Evolutionary conservation across 805 yeast species (phyloP).

Genomic region (Wickerhamomyces silvicola): DNA sequence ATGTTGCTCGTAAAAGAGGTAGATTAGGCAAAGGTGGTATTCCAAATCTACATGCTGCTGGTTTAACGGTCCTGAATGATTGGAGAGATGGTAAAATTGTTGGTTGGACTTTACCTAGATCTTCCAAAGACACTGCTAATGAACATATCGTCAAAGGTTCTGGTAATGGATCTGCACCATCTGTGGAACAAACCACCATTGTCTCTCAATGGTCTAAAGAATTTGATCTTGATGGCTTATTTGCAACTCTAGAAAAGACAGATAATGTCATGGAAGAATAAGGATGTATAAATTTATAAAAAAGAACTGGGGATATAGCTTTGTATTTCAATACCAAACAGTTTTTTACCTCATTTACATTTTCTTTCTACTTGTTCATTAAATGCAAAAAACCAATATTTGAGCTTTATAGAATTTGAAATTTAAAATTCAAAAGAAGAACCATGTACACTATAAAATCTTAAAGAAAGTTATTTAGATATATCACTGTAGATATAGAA

Average conservation of each 20-base stretch:
- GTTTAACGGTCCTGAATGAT: slow-evolving; percentile 74
- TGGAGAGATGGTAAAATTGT: slow-evolving; percentile 95
- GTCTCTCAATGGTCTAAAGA: slow-evolving; percentile 92
- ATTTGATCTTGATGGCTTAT: slow-evolving; percentile 82
- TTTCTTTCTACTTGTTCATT: no score
- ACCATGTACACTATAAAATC: no score
- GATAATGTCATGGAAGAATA: slow-evolving; percentile 17
- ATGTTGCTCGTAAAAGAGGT: slow-evolving; percentile 88
- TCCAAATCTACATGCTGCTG: slow-evolving; percentile 85
- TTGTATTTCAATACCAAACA: no score
- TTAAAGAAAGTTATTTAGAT: no score
- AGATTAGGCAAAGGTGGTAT: slow-evolving; percentile 89
- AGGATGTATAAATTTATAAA: no score
- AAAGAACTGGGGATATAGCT: no score
- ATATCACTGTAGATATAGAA: no score
- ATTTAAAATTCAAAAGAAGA: no score
- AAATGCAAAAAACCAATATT: no score
- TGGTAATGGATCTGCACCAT: slow-evolving; percentile 28
- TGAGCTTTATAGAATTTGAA: no score
- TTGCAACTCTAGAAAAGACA: slow-evolving; percentile 36
- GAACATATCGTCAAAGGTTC: slow-evolving; percentile 21
- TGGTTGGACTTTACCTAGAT: slow-evolving; percentile 82
- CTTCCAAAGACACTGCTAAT: slow-evolving; percentile 36
- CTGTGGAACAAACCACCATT: slow-evolving; percentile 54
- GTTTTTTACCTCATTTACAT: no score